Evolutionary conservation across 495 filamentous ascomycete species (phyloP), one percentile per base, ranked within the genome.

Genomic region (Pseudomonodictys pantanalensis): DNA sequence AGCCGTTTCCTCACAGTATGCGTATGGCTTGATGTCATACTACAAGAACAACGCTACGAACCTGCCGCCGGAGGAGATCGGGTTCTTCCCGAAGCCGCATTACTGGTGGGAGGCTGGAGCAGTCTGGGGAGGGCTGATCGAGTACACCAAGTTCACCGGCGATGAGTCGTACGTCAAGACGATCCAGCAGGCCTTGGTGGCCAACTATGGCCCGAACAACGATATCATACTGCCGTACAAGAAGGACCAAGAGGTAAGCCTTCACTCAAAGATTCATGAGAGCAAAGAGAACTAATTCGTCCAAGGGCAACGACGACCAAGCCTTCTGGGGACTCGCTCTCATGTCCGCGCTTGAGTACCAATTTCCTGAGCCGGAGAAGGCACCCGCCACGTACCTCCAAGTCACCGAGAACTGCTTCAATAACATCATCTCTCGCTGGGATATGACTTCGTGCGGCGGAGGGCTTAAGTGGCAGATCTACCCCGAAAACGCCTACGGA

Each of bases 261-360:
- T 45, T 20, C 8, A 24, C 26, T n/a, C 4, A 22, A 12, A 6
- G 7, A 30, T 1, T 28, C 26, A 20, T 11, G 8, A 7, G 53
- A 48, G 12, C 1, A n/a, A 18, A 20, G 7, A n/a, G n/a, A 47
- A 41, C 47, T 61, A 55, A 65, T 38, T 15, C 23, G 3, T 4
- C 1, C 24, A 17, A 67, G 58, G 86, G 86, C 1, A 90, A 89
- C 66, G 86, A 89, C 59, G 86, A 89, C 64, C 88, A 91, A 70
- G 85, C 86, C 15, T 92, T 92, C 68, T 95, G 90, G 90, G 86
- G 78, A 2, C 77, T 92, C 29, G 77, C 86, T 23, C 81, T 86
- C 48, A 82, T 95, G 54, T 77, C 86, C 6, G 90, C 88, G 0
- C 83, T 85, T 12, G 90, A 95, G 68, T 73, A 85, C 45, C 83